Evolutionary conservation across 2,329 filamentous ascomycete species (phyloP).

Genomic region (Penicillium sp.): DNA sequence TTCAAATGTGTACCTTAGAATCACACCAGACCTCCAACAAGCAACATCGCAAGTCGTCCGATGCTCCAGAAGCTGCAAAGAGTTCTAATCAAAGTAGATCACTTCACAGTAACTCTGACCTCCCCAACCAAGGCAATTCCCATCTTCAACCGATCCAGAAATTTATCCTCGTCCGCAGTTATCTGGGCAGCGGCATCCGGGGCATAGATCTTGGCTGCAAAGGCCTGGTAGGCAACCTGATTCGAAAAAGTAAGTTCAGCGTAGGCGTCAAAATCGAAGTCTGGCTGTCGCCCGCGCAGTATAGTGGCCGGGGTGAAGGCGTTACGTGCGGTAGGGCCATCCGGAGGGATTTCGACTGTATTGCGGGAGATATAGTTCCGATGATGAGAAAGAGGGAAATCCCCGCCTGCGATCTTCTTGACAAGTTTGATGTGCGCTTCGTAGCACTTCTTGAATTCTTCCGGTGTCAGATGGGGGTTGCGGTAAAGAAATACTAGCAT

Average conservation of each 20-base stretch:
- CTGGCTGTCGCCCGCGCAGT: slow-evolving; percentile 15
- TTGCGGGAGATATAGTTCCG: slow-evolving; percentile 20
- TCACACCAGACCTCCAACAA: no score
- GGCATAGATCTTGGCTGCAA: slow-evolving; percentile 8
- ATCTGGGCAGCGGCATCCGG: slow-evolving; percentile 21
- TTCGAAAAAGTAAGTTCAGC: slow-evolving; percentile 21
- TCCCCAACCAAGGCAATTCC: slow-evolving; percentile 3
- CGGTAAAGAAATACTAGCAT: slow-evolving; percentile 12
- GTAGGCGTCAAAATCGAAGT: slow-evolving; percentile 20
- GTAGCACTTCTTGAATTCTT: slow-evolving; percentile 22
- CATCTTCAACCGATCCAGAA: slow-evolving; percentile 17
- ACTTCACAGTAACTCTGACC: slow-evolving; percentile 2
- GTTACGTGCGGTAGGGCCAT: slow-evolving; percentile 15
- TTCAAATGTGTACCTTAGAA: background rate
- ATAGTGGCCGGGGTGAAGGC: slow-evolving; percentile 19
- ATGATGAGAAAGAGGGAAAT: slow-evolving; percentile 21
- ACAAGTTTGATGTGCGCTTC: slow-evolving; percentile 23
- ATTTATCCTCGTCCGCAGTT: slow-evolving; percentile 21
- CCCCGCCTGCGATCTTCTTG: slow-evolving; percentile 17
- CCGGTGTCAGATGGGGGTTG: slow-evolving; percentile 18
- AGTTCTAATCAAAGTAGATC: background rate
- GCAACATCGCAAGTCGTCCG: background rate
- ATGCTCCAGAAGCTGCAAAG: background rate
- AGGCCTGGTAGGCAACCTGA: slow-evolving; percentile 14
- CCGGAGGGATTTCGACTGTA: background rate